Evolutionary conservation across 1,284 basidiomycete species (phyloP).

Genomic region (Peniophora sp.): DNA sequence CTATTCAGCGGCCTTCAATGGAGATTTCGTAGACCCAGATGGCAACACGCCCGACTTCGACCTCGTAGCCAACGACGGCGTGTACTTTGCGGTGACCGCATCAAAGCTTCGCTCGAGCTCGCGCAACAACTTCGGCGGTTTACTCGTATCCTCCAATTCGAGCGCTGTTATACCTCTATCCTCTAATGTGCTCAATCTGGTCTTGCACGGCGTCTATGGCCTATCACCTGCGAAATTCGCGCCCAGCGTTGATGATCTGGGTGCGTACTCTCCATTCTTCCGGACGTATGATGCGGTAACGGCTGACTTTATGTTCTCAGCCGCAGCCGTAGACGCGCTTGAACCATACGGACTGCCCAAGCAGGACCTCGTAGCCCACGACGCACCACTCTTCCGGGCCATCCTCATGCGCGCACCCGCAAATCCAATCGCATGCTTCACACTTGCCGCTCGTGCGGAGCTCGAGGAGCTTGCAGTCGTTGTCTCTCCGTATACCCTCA

Average conservation of each 20-base stretch:
- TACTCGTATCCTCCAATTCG: no score
- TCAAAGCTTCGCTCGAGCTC: no score
- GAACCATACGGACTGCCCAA: constrained; percentile 45
- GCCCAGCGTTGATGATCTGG: background rate
- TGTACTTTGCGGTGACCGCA: no score
- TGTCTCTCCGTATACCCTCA: constrained; percentile 16
- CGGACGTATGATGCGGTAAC: background rate
- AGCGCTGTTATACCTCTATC: no score
- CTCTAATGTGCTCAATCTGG: background rate
- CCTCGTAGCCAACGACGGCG: no score
- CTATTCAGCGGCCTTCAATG: no score
- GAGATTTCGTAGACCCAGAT: no score
- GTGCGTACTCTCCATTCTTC: background rate
- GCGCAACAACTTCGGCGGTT: no score
- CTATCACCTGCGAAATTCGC: background rate
- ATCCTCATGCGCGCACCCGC: constrained; percentile 19
- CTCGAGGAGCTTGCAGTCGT: constrained; percentile 18
- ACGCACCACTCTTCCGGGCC: constrained; percentile 36
- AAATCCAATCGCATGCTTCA: constrained; percentile 9
- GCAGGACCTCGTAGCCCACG: constrained; percentile 52
- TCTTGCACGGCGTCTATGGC: background rate
- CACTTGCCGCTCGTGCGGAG: constrained; percentile 13
- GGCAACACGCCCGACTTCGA: no score
- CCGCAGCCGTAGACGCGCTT: background rate
- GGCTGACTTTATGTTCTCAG: background rate